Base-by-base conservation (phyloP, 768 basidiomycete species). In the Mycena vitilis region DNA sequence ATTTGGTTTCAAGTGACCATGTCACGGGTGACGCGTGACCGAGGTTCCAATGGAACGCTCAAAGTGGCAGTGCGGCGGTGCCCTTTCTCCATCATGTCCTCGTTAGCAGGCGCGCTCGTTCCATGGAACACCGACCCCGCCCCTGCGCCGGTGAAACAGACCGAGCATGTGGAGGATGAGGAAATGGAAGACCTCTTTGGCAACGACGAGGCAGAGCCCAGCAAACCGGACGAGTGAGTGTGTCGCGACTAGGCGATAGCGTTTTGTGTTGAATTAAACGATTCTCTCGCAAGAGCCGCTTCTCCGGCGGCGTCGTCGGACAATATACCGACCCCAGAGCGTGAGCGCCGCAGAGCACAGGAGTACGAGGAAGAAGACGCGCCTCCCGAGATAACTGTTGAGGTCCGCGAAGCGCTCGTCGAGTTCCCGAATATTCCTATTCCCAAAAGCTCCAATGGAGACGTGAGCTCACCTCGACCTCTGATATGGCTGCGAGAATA, bases 371-470 rank as follows among this genome's bases (percentile, higher is more conserved):
- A 95, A 77, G 92, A 93, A 36, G 91, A 93, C 13, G 85, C 86
- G 68, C 86, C 89, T 6, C 83, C 81, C 37, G 86, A 87, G 65
- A 81, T 88, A 10, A 82, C 84, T 3, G 78, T 87, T 0, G 86
- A 86, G 66, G 84, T 88, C 56, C 82, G 86, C 65, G 92, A 94
- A 73, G 93, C 92, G 18, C 82, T 90, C 58, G 88, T 95, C 52
- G 83, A 87, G 37, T 90, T 98, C 72, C 95, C 95, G n/a, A 96
- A 97, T 75, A 85, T 96, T 25, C 94, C 93, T 13, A 86, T 91
- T 25, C 91, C 95, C 60, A 87, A 86, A 73, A 90, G 89, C 70
- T 91, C 93, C 66, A 92, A 96, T 77, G 91, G 90, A 62, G 87
- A 92, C 75, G 96, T 96, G 78, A 82, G 89, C 75, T 16, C 58